Base-by-base conservation (phyloP, 768 basidiomycete species). In the Termitomyces bulborhizus region DNA sequence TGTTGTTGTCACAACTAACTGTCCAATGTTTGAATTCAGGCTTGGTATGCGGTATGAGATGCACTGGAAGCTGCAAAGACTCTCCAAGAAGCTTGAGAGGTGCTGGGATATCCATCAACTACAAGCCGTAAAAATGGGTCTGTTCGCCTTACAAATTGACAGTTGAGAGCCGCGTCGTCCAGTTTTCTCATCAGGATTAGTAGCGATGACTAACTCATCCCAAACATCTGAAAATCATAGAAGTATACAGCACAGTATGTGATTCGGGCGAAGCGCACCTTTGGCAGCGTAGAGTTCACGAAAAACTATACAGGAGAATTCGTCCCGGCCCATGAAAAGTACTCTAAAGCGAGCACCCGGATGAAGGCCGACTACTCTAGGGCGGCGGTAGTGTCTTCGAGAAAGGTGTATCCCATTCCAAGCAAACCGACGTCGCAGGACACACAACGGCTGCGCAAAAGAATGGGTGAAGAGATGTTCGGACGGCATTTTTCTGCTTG, bases 301-400 rank as follows among this genome's bases (percentile, higher is more conserved):
- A 47, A 97, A 77, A 3, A 92, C 83, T 6, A 73, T 69, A 64
- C 87, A 88, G 1, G 93, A 96, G 68, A 96, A 96, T 62, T 85
- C 81, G 66, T 95, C 93, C 16, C 91, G 87, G 49, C 94, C 94
- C 65, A 92, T 81, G 68, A 92, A 96, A 6, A 97, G 76, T 41
- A 97, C 80, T n/a, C 83, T 79, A 66, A 91, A 87, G 4, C 73
- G 73, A 21, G 60, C 40, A 26, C 31, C 18, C 37, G 51, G 11
- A 8, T 21, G 46, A 24, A 52, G 32, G 42, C 45, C 44, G 1
- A 31, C 6, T 45, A 12, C 32, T 15, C 4, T 3, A 15, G 34
- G 6, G 15, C 15, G 21, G 11, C 7, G 32, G 12, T 48, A 51
- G 34, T 18, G 16, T 26, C 55, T 50, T 37, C 16, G n/a, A 24